Evolutionary conservation across 352 stramenopile genomes (phyloP), one percentile per base, ranked within the genome.

Genomic region (Globisporangium splendens): DNA sequence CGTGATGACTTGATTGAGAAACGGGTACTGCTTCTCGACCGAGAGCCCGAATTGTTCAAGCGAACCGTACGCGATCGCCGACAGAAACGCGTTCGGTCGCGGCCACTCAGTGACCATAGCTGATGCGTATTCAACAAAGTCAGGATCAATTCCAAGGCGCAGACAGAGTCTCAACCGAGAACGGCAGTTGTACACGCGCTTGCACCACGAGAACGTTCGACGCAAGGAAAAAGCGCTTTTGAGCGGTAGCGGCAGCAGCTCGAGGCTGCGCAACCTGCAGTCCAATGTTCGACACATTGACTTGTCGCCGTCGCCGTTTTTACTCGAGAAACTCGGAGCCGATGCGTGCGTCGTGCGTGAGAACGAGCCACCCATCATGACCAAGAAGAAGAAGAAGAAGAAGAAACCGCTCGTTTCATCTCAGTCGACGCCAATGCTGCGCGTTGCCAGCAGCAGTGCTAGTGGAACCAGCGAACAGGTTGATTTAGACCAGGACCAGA

Each of bases 131-230:
- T 10, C 1, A 14, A n/a, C 38, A 50, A 43, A 31, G 38, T 54
- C 7, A 13, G 2, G 21, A 15, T 14, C 48, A 8, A 18, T 22
- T 18, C 20, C 28, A 52, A 42, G 18, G 8, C 22, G 56, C 18
- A 22, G 46, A 42, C 42, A 51, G 0, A 89, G 81, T 58, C 54
- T 91, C 39, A 91, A 91, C 38, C 74, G 83, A 14, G 75, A 91
- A 54, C 66, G 69, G 43, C 82, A 89, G 68, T 89, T 91, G 74
- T 91, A 93, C 50, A 62, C 68, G 15, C 69, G 91, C 31, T 74
- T 91, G 13, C 79, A 91, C 55, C 70, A 77, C 15, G 83, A 93
- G 52, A 90, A 77, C 20, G 61, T 83, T 33, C 74, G 77, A 0
- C 81, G 79, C 6, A 76, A 38, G 33, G 82, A 83, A 56, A 88